phyloP scores from a whole-genome alignment of 352 stramenopile genomes.

The Blastocystis sp. region DNA sequence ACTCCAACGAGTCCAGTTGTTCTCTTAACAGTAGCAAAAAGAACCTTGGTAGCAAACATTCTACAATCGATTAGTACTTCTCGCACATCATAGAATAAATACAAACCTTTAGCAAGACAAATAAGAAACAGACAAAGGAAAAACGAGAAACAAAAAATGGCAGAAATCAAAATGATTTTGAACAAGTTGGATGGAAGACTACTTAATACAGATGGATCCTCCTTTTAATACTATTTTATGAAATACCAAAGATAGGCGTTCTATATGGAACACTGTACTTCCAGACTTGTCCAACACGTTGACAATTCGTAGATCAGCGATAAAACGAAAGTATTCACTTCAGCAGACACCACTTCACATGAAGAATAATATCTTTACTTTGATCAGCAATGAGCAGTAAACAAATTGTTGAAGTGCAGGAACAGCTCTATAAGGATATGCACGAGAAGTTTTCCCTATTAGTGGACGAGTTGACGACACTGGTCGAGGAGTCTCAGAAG shows the following conservation, averaged over 20 bases:
- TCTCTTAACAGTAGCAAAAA: slow-evolving; percentile 42
- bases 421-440: slow-evolving; percentile 3
- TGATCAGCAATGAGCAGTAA: not conserved
- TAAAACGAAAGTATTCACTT: no score
- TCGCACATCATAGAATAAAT: no score
- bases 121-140: not conserved
- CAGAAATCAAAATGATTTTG: not conserved
- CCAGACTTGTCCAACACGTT: no score
- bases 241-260: no score
- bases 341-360: no score
- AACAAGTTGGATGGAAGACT: no score
- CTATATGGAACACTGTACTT: no score
- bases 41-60: slow-evolving; percentile 56
- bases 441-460: slow-evolving; percentile 2
- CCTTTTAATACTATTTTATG: no score
- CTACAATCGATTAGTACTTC: not conserved
- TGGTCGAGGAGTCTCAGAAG: not conserved
- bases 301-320: no score
- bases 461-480: not conserved
- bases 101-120: not conserved
- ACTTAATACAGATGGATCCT: no score
- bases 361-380: no score
- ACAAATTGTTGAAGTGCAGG: not conserved
- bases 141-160: not conserved
- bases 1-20: slow-evolving; percentile 58